These are phyloP conservation scores for Hortaea sp. DNA, from an alignment of 2,329 filamentous ascomycete genomes.

Conservation along the genomic window DNA sequence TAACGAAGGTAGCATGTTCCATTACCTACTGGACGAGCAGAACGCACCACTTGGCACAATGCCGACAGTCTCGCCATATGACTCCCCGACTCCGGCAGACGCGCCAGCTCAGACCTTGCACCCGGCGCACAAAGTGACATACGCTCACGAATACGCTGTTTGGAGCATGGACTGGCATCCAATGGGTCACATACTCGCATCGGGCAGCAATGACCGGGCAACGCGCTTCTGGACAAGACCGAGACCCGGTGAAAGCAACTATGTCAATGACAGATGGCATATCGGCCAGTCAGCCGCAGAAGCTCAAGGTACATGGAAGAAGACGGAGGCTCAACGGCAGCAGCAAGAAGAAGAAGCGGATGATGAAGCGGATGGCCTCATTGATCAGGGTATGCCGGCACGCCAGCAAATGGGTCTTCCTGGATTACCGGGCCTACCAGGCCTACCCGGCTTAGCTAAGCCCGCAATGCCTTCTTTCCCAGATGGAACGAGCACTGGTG, in stretches of 20 bases:
- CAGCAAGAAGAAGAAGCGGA: slow-evolving; percentile 89
- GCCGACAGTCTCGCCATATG: slow-evolving; percentile 69
- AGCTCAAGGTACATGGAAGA: slow-evolving; percentile 88
- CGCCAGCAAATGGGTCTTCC: slow-evolving; percentile 41
- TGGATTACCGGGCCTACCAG: slow-evolving; percentile 52
- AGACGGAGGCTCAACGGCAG: slow-evolving; percentile 64
- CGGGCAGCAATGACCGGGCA: slow-evolving; percentile 91
- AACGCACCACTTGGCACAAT: slow-evolving; percentile 69
- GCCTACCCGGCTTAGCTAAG: slow-evolving; percentile 15
- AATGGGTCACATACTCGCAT: slow-evolving; percentile 86
- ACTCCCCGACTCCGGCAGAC: slow-evolving; percentile 67
- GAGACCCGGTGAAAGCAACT: slow-evolving; percentile 75
- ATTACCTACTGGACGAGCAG: slow-evolving; percentile 92
- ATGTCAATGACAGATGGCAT: slow-evolving; percentile 85
- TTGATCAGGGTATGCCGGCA: slow-evolving; percentile 76
- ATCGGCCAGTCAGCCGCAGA: slow-evolving; percentile 90
- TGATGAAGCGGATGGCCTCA: slow-evolving; percentile 71
- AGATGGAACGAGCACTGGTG: slow-evolving; percentile 36
- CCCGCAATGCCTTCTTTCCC: slow-evolving; percentile 15
- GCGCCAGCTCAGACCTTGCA: slow-evolving; percentile 83
- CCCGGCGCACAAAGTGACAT: slow-evolving; percentile 76
- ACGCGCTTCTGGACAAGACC: slow-evolving; percentile 94
- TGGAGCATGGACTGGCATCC: slow-evolving; percentile 99
- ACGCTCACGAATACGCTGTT: slow-evolving; percentile 87
- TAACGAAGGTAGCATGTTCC: slow-evolving; percentile 77